Evolutionary conservation across 495 filamentous ascomycete genomes (phyloP).

Genomic region (Aspergillus nidulans): DNA sequence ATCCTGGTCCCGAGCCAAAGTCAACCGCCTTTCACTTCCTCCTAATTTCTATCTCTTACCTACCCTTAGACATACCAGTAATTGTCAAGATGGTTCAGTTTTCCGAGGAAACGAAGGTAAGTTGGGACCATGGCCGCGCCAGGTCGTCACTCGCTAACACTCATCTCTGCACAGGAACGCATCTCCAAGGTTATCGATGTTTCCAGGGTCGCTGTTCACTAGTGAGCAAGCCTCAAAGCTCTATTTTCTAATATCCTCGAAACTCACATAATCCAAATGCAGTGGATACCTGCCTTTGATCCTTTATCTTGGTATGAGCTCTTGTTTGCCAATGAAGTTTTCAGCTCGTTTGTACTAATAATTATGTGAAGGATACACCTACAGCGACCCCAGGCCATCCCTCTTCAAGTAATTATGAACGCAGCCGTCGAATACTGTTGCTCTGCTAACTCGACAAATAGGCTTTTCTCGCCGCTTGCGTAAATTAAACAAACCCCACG

Average conservation of each 20-base stretch:
- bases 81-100: slow-evolving; percentile 70
- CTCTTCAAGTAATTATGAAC: slow-evolving; percentile 70
- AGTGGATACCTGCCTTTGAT: slow-evolving; percentile 97
- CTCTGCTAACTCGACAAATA: slow-evolving; percentile 28
- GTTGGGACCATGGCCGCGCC: neutral
- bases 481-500: no score
- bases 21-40: neutral
- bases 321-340: slow-evolving; percentile 1
- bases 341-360: slow-evolving; percentile 10
- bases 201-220: slow-evolving; percentile 93
- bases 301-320: slow-evolving; percentile 84
- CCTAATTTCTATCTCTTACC: neutral
- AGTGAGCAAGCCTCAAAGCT: slow-evolving; percentile 49
- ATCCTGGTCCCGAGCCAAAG: neutral
- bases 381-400: slow-evolving; percentile 86
- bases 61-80: no score
- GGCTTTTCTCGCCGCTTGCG: slow-evolving; percentile 71
- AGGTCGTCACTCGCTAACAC: neutral
- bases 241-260: slow-evolving; percentile 1
- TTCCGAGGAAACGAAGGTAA: slow-evolving; percentile 94
- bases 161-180: slow-evolving; percentile 65
- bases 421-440: neutral
- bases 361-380: slow-evolving; percentile 69
- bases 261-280: slow-evolving; percentile 31
- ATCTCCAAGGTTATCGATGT: slow-evolving; percentile 93